These are phyloP conservation scores for Ligustrum vulgare DNA, from an alignment of 257 asterid species.

Conservation along the genomic window DNA sequence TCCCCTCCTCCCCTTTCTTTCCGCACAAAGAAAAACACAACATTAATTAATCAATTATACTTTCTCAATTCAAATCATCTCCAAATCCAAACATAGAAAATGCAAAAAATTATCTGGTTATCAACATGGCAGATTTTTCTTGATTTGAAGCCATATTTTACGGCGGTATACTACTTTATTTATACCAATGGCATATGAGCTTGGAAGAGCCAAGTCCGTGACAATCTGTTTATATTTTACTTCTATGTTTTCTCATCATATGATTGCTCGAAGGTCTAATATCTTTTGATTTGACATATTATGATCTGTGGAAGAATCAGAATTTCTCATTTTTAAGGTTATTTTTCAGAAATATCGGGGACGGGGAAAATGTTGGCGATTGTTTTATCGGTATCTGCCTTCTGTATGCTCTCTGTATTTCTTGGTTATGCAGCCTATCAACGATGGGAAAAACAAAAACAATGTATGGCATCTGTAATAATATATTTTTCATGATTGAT, in stretches of 20 bases:
- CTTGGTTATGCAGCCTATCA: constrained; percentile 42
- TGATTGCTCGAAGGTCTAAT: background rate
- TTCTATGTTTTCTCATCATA: background rate
- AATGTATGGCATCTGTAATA: constrained; percentile 42
- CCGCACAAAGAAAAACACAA: too few relatives aligned
- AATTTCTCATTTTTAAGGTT: constrained; percentile 9
- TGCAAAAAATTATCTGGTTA: too few relatives aligned
- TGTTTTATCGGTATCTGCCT: constrained; percentile 50
- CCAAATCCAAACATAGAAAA: too few relatives aligned
- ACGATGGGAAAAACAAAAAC: constrained; percentile 48
- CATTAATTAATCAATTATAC: too few relatives aligned
- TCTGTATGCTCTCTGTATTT: constrained; percentile 61
- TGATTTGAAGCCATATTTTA: too few relatives aligned
- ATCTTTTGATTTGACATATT: too few relatives aligned
- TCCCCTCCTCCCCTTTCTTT: too few relatives aligned
- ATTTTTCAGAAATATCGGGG: constrained; percentile 41
- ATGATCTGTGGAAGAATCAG: background rate
- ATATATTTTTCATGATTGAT: background rate
- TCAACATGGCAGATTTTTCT: too few relatives aligned
- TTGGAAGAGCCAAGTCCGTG: background rate
- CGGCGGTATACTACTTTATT: too few relatives aligned
- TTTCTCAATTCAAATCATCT: too few relatives aligned
- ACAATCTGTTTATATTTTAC: background rate
- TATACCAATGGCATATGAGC: background rate
- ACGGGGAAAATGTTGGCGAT: constrained; percentile 57